Percentiles rank a stretch among this genome's conserved stretches.
Conservation (phyloP, 2,329 filamentous ascomycete species). For the Escovopsis weberi region DNA sequence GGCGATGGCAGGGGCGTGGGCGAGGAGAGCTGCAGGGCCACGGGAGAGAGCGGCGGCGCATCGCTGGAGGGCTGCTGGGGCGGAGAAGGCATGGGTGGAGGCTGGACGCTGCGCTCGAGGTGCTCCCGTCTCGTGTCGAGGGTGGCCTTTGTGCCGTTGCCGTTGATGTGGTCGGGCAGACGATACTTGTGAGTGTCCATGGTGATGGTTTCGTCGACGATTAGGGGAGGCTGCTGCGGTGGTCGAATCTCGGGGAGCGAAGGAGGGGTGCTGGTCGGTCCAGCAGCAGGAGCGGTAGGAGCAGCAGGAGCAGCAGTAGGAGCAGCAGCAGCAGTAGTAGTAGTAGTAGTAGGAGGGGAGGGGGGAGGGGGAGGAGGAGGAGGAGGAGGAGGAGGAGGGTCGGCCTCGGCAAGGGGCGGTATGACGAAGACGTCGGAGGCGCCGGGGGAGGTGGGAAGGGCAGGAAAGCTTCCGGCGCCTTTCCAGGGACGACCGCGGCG, state of each 20-base stretch:
- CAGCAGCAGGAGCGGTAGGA: too few species aligned
- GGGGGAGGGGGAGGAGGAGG: too few species aligned
- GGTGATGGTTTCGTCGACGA: constrained; percentile 28
- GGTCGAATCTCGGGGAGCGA: constrained; percentile 37
- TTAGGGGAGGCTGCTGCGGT: constrained; percentile 6
- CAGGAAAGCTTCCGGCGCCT: constrained; percentile 34
- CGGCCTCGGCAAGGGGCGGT: too few species aligned
- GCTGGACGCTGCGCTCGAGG: constrained; percentile 30
- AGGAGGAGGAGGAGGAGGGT: too few species aligned
- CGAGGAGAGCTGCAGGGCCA: too few species aligned
- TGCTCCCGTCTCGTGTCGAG: constrained; percentile 43
- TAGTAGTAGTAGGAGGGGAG: too few species aligned
- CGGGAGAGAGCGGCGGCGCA: too few species aligned
- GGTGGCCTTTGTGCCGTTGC: constrained; percentile 51
- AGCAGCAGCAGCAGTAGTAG: too few species aligned
- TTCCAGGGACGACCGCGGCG: constrained; percentile 60
- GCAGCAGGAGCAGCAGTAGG: too few species aligned
- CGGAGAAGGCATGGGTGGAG: constrained; percentile 21
- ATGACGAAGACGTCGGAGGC: constrained; percentile 17
- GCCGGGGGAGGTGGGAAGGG: constrained; percentile 10
- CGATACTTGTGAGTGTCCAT: constrained; percentile 65
- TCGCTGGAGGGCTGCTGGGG: too few species aligned
- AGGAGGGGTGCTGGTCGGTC: too few species aligned
- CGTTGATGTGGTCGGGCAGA: constrained; percentile 53
- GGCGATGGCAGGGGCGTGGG: too few species aligned